Base-by-base conservation (phyloP, 192 early-diverging fungal genomes). In the Coemansia pectinata region DNA sequence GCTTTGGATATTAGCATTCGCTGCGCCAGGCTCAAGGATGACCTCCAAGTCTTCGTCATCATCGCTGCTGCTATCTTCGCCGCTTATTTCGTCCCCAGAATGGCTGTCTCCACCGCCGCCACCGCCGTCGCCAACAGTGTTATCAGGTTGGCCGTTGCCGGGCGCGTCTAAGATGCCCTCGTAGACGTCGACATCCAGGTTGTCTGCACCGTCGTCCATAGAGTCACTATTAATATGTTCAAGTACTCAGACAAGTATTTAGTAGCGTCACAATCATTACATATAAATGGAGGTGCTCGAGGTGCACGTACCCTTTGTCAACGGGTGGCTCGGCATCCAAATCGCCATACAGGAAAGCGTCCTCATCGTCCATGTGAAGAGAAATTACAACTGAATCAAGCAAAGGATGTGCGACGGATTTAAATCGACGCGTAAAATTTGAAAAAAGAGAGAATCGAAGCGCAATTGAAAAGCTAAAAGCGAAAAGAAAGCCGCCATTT, bases 261-360 rank as follows among this genome's bases (percentile, higher is more conserved):
- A 53, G 23, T 14, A 53, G 4, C 10, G 2, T 14, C 2, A 9
- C 11, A 53, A 53, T 0, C 23, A 53, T 4, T 29, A n/a, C 52
- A 9, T 27, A 27, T 3, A 53, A 53, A 53, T 53, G 52, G 9
- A 15, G 34, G 33, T 8, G 29, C 25, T 19, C 15, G 10, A 39
- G 27, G 14, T 33, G 15, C 5, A 42, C 66, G 8, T 68, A 42
- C 53, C 25, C 25, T 39, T n/a, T 65, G 33, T n/a, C 21, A 41
- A 12, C 34, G 8, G 34, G 11, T n/a, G 39, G 29, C 38, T 40
- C 29, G 57, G 67, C 41, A 44, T 62, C 59, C 19, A 50, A 55
- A 50, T 72, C 82, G 55, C 78, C 82, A 41, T 84, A 84, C 58
- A 84, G 50, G 64, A 84, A 84, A 14, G 70, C 71, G 64, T 79